A percentile compares a stretch with the other conserved stretches of the same genome.
These are phyloP conservation scores for Cucumis sativus DNA, from an alignment of 306 rosid species.

Conservation along the genomic window DNA sequence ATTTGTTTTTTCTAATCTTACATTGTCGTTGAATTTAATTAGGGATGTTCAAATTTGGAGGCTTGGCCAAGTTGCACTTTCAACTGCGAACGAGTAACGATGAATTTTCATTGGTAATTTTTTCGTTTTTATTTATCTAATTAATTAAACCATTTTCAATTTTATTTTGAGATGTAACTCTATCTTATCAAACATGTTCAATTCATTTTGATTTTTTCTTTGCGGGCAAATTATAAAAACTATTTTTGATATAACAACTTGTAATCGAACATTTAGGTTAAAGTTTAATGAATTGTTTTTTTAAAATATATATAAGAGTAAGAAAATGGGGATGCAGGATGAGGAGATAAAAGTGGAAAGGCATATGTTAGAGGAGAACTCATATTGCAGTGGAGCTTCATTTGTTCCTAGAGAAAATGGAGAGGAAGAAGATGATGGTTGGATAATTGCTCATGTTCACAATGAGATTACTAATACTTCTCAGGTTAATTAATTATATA, in stretches of 20 bases:
- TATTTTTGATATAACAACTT: too few relatives aligned
- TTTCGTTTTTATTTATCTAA: too few relatives aligned
- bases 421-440: constrained; percentile 65
- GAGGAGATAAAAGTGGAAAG: constrained; percentile 29
- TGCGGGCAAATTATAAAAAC: too few relatives aligned
- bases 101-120: too few relatives aligned
- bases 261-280: too few relatives aligned
- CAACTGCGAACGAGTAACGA: constrained; percentile 2
- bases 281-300: too few relatives aligned
- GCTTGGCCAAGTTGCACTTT: constrained; percentile 49
- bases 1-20: background rate
- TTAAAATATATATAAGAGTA: too few relatives aligned
- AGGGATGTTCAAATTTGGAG: constrained; percentile 41
- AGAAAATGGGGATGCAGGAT: background rate
- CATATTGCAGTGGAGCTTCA: constrained; percentile 47
- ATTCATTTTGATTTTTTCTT: too few relatives aligned
- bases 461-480: constrained; percentile 41
- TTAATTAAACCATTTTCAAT: too few relatives aligned
- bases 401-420: constrained; percentile 41
- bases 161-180: too few relatives aligned
- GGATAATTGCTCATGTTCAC: constrained; percentile 67
- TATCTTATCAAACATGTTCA: too few relatives aligned
- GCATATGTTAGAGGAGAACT: constrained; percentile 45
- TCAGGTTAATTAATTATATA: constrained; percentile 11
- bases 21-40: background rate